phyloP scores from a whole-genome alignment of 2,329 filamentous ascomycete genomes.

The Didymellaceae sp. region DNA sequence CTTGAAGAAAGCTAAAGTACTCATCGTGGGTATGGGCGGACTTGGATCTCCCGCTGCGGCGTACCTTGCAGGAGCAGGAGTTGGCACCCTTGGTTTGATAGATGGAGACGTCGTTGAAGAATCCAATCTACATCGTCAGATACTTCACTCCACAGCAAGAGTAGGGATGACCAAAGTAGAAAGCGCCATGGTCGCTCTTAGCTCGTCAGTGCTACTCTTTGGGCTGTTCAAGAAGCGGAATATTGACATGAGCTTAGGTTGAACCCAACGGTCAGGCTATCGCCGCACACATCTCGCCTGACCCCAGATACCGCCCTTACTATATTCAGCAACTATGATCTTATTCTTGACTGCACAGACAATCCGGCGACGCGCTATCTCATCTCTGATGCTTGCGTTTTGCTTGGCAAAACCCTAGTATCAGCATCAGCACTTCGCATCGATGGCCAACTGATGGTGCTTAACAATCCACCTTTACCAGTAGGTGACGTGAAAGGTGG shows the following conservation, averaged over 20 bases:
- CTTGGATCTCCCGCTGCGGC: constrained; percentile 89
- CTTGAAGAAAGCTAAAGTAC: constrained; percentile 71
- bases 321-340: constrained; percentile 74
- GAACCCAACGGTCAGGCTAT: constrained; percentile 74
- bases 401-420: constrained; percentile 79
- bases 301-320: constrained; percentile 70
- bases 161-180: constrained; percentile 82
- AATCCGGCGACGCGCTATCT: constrained; percentile 90
- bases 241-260: constrained; percentile 57
- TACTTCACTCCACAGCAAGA: constrained; percentile 74
- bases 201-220: constrained; percentile 48
- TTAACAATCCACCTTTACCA: constrained; percentile 77
- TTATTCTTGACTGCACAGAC: constrained; percentile 95
- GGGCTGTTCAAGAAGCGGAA: neutral
- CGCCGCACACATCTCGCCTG: constrained; percentile 69
- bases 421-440: constrained; percentile 89
- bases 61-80: constrained; percentile 90
- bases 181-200: constrained; percentile 62
- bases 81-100: constrained; percentile 81
- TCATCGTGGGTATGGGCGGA: constrained; percentile 87
- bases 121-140: constrained; percentile 92
- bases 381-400: constrained; percentile 86
- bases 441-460: constrained; percentile 86
- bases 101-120: constrained; percentile 88
- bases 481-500: constrained; percentile 67